Percentiles rank a stretch among this genome's conserved stretches.
phyloP scores from a whole-genome alignment of 371 early-diverging fungal genomes.

The Smittium culicis region DNA sequence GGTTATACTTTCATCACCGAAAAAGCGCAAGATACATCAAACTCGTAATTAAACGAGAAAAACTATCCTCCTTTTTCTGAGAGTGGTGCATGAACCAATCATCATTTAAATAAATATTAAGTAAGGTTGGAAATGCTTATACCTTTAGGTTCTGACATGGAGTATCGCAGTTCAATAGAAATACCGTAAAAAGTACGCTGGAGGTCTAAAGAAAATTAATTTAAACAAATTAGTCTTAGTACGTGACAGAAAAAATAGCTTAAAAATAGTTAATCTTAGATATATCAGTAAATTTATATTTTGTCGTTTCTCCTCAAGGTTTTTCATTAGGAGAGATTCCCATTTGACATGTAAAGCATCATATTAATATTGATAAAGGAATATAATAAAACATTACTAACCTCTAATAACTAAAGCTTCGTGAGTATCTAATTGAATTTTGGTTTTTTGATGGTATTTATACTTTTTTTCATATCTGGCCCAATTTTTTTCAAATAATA shows the following conservation, averaged over 20 bases:
- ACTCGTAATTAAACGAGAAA: neutral
- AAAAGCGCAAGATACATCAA: too few relatives aligned
- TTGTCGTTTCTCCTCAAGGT: neutral
- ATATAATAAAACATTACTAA: too few relatives aligned
- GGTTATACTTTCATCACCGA: neutral
- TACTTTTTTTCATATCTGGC: too few relatives aligned
- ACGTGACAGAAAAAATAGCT: neutral
- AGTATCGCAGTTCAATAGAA: neutral
- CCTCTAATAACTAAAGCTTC: too few relatives aligned
- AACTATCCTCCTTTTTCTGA: neutral
- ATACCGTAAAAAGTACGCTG: neutral
- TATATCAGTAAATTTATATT: neutral
- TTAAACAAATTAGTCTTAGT: neutral
- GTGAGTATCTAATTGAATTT: too few relatives aligned
- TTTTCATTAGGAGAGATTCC: constrained; percentile 3
- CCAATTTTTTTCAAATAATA: too few relatives aligned
- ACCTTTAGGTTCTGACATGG: neutral
- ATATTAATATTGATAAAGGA: too few relatives aligned
- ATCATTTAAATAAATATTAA: neutral
- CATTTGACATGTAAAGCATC: too few relatives aligned
- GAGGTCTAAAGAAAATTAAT: neutral
- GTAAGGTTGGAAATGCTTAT: neutral
- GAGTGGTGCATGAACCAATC: constrained; percentile 10
- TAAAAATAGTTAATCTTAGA: neutral
- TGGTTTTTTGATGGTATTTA: too few relatives aligned